Evolutionary conservation across 371 early-diverging fungal species (phyloP).

Genomic region (Lichtheimia ornata): DNA sequence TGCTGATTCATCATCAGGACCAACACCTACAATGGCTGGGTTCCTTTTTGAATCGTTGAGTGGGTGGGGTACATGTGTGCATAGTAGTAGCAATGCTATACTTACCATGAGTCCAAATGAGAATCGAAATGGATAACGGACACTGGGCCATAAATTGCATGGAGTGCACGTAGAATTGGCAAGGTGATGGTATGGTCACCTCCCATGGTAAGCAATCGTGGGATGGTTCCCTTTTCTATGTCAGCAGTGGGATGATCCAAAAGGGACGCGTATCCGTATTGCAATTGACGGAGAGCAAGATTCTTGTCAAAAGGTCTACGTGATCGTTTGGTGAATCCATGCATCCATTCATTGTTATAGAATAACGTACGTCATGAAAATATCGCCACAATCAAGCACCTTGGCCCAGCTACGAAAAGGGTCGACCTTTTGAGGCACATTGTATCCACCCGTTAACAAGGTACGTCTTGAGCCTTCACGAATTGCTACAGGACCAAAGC

Average conservation of each 20-base stretch:
- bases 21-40: slow-evolving; percentile 12
- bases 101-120: slow-evolving; percentile 30
- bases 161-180: slow-evolving; percentile 21
- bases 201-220: slow-evolving; percentile 25
- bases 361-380: slow-evolving; percentile 17
- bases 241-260: slow-evolving; percentile 17
- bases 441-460: slow-evolving; percentile 21
- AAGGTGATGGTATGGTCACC: slow-evolving; percentile 31
- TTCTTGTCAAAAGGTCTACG: slow-evolving; percentile 22
- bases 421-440: slow-evolving; percentile 24
- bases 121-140: slow-evolving; percentile 37
- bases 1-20: slow-evolving; percentile 2
- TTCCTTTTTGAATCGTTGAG: slow-evolving; percentile 1
- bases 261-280: slow-evolving; percentile 17
- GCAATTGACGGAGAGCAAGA: slow-evolving; percentile 14
- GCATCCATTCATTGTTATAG: not conserved
- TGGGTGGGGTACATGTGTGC: not conserved
- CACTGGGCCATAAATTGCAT: slow-evolving; percentile 28
- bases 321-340: not conserved
- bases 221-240: slow-evolving; percentile 1
- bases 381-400: slow-evolving; percentile 31
- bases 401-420: slow-evolving; percentile 25
- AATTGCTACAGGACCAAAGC: slow-evolving; percentile 34
- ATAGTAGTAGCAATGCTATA: not conserved
- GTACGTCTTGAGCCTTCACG: slow-evolving; percentile 27